Evolutionary conservation across 2,329 filamentous ascomycete genomes (phyloP).

Genomic region (Colletotrichum higginsianum): DNA sequence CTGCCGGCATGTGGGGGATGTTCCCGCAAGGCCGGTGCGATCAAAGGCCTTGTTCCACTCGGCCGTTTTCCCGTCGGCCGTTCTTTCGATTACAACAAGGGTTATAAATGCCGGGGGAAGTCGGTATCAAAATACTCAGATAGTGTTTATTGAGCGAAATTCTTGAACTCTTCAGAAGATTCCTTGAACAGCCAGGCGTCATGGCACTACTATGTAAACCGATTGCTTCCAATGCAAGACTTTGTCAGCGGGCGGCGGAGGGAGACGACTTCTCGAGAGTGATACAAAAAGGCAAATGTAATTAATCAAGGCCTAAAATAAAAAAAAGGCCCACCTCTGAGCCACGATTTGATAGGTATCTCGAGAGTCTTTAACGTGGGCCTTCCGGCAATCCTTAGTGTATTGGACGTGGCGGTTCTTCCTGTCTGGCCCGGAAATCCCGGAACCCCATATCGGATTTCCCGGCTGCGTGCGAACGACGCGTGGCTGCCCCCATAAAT

Average conservation of each 20-base stretch:
- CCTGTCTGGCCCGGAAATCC: not conserved
- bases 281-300: conserved; percentile 1
- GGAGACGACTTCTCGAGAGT: not conserved
- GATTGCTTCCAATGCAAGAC: no score
- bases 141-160: no score
- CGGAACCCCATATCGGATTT: not conserved
- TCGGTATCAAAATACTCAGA: no score
- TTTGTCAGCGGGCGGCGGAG: not conserved
- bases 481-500: conserved; percentile 4
- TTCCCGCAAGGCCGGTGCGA: not conserved
- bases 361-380: not conserved
- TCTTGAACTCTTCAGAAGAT: no score
- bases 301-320: conserved; percentile 21
- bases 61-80: no score
- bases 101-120: no score
- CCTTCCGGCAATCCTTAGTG: not conserved
- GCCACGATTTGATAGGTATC: not conserved
- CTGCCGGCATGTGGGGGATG: conserved; percentile 7
- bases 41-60: not conserved
- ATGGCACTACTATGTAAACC: no score
- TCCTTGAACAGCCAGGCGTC: no score
- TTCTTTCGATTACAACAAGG: no score
- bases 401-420: not conserved
- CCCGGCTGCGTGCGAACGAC: not conserved
- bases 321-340: conserved; percentile 9